Percentiles rank a stretch among this genome's conserved stretches.
phyloP scores from a whole-genome alignment of 75 land plant genomes.

The Pinus albicaulis region DNA sequence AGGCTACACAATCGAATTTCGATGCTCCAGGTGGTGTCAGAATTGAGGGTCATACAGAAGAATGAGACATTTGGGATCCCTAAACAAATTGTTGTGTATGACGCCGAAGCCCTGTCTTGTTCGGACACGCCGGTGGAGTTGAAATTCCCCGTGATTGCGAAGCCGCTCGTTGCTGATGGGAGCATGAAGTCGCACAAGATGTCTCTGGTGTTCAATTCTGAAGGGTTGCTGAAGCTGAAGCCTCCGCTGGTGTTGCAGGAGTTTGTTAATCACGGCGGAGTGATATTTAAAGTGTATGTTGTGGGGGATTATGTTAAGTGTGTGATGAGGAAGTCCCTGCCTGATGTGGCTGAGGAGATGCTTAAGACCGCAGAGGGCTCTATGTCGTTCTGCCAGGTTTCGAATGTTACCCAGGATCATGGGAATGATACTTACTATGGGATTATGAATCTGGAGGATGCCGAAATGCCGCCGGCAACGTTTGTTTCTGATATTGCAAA shows the following conservation, averaged over 20 bases:
- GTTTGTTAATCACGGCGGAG: constrained; percentile 91
- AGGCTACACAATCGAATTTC: constrained; percentile 84
- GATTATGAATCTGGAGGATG: constrained; percentile 22
- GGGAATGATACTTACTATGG: constrained; percentile 10
- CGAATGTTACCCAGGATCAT: constrained; percentile 52
- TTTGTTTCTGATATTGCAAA: constrained; percentile 67
- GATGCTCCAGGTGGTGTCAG: constrained; percentile 72
- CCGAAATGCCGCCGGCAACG: constrained; percentile 63
- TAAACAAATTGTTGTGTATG: constrained; percentile 70
- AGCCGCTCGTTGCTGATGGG: constrained; percentile 89
- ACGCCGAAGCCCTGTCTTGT: constrained; percentile 21
- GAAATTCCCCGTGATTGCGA: constrained; percentile 77
- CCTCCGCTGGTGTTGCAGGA: constrained; percentile 89
- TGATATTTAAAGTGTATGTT: constrained; percentile 92
- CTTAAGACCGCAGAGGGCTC: constrained; percentile 32
- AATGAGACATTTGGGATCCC: constrained; percentile 56
- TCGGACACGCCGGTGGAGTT: constrained; percentile 29
- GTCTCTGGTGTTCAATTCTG: constrained; percentile 55
- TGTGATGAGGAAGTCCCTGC: constrained; percentile 76
- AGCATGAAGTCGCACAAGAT: constrained; percentile 80
- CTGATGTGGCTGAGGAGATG: constrained; percentile 73
- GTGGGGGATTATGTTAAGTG: constrained; percentile 76
- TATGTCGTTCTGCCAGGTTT: constrained; percentile 81
- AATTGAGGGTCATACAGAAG: constrained; percentile 16
- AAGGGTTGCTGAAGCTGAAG: constrained; percentile 47